Conservation (phyloP, 257 asterid genomes). For the Solanum okadae region DNA sequence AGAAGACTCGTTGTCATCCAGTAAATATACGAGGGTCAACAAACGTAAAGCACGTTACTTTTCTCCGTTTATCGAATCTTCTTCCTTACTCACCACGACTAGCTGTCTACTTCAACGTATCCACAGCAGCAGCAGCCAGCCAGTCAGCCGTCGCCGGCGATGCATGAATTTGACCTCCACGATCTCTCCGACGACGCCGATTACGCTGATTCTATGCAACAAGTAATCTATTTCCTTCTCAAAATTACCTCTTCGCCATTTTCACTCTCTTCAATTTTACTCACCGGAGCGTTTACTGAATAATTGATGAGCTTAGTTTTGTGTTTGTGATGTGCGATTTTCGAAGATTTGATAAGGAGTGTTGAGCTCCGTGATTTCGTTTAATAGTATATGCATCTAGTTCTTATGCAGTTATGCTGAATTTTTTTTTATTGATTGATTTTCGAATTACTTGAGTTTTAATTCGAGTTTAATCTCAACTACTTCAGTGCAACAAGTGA, state of each 20-base stretch:
- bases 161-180: conserved; percentile 65
- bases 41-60: not conserved
- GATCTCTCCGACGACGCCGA: conserved; percentile 93
- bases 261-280: not conserved
- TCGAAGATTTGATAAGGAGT: not conserved
- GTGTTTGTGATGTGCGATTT: not conserved
- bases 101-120: not conserved
- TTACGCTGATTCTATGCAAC: conserved; percentile 63
- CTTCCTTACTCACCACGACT: not conserved
- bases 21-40: not conserved
- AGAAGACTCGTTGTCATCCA: not conserved
- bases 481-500: not conserved
- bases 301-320: conserved; percentile 1
- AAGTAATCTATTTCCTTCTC: not conserved
- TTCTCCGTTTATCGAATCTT: not conserved
- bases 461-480: not conserved
- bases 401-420: not conserved
- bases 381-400: not conserved
- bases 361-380: not conserved
- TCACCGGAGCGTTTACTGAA: not conserved
- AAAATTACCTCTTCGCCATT: not conserved
- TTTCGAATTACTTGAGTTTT: not conserved
- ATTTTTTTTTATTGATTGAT: not conserved
- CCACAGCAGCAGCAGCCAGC: not conserved
- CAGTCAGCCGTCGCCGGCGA: conserved; percentile 11